Base-by-base conservation (phyloP, 306 rosid species). In the Inga leiocalycina region DNA sequence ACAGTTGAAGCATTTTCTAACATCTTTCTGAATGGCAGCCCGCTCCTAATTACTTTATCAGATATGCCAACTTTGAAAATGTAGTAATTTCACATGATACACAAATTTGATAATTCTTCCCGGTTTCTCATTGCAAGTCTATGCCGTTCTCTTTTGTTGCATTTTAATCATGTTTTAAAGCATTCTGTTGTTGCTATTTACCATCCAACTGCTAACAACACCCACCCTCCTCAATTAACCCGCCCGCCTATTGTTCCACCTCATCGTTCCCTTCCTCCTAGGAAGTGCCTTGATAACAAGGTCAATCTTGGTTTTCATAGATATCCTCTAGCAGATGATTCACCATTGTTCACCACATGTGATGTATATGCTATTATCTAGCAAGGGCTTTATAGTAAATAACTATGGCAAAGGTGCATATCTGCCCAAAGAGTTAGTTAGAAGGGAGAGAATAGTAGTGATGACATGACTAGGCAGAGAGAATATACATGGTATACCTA, bases 111-210 rank as follows among this genome's bases (percentile, higher is more conserved):
- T 24, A 74, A 10, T 71, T 64, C 4, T 41, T 45, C 12, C 41
- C 2, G 12, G 12, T 19, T 66, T 81, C 46, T 81, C 39, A 49
- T n/a, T 20, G 20, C 78, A 30, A 57, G 64, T 13, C 35, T 57
- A 27, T 80, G 74, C 56, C 17, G 46, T 34, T 62, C 61, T 74
- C 19, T 57, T 2, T 73, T 34, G 10, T 45, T 59, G 56, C 43
- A 44, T 71, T 34, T 72, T n/a, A 22, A 52, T 54, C 17, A 80
- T 49, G 3, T 79, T 79, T 79, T 74, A 27, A 16, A 70, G 19
- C 10, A 24, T 70, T 71, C 16, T 66, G 8, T 80, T 54, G 43
- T 32, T 39, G n/a, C 70, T 27, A 34, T 70, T 54, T 39, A 8
- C 4, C 46, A 11, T 54, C 12, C 52, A 17, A 71, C 41, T 8